Base-by-base conservation (phyloP, 2,329 filamentous ascomycete genomes). In the Nigrograna mackinnonii region DNA sequence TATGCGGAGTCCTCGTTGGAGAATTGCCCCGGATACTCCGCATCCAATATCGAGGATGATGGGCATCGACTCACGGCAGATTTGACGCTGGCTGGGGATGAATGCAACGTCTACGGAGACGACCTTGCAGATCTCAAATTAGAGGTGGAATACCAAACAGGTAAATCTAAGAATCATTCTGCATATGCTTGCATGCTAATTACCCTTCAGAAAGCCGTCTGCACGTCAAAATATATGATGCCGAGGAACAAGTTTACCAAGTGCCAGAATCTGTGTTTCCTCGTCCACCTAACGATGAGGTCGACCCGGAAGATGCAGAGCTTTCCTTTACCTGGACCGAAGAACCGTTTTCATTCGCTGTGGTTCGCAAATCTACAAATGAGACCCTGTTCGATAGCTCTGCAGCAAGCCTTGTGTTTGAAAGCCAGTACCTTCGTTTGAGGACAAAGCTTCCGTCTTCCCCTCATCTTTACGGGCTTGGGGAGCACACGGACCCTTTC, bases 401-500 rank as follows among this genome's bases (percentile, higher is more conserved):
- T 0, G 85, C 79, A 1, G 79, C 82, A 2, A 74, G 74, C 13
- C 71, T 92, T 3, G 74, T 92, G 21, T 94, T 91, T 53, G 85
- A 92, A 68, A 80, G 80, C 2, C 87, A 92, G 65, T 92, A 89
- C 55, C 68, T 92, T 19, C 80, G 84, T 13, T 73, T 92, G 41
- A 78, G 85, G 37, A 91, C 88, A 0, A 78, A 75, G 45, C 74
- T 92, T 11, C 87, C 89, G 0, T 67, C 79, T 1, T 73, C 81
- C 33, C 85, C 87, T 0, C 80, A 85, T 54, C 71, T 94, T 4
- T 92, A 92, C 58, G 88, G 89, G 1, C 76, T 92, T 5, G 89
- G 88, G 31, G 88, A 91, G 67, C 85, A 89, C 54, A 84, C 82
- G 1, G 87, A 91, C 56, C 73, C 80, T 2, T 82, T 89, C 56